Base-by-base conservation (phyloP, 2,329 filamentous ascomycete genomes). In the Fusarium buharicum region DNA sequence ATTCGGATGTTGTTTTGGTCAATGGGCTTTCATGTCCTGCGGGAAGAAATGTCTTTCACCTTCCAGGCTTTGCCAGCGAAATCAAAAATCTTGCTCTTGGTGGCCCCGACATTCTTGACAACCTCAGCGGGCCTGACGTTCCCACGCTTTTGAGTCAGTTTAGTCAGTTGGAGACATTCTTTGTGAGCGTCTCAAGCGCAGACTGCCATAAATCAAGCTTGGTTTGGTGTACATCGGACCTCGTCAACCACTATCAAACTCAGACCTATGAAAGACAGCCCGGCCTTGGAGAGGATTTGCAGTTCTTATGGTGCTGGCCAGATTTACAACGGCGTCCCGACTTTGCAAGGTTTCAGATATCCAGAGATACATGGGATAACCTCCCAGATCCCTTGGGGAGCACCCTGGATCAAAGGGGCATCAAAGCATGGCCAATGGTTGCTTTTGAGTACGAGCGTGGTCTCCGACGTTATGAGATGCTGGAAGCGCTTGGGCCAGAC, bases 231-330 rank as follows among this genome's bases (percentile, higher is more conserved):
- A 71, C 61, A 1, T 73, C 75, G 0, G 67, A 75, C 2, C 54
- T 66, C 3, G 58, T 71, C 4, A 70, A 74, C 12, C 64, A 54
- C 2, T 73, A 75, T 33, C 52, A 62, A 34, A 52, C 71, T 2
- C 64, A 73, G 33, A 70, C 71, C 4, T 59, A 65, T 2, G 73
- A 74, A 20, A 66, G 60, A 10, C 45, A 67, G 8, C 44, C 59
- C 6, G 71, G 69, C 0, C 20, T 69, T 0, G 70, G 69, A n/a
- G 70, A 72, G 9, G 61, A 73, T 9, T 24, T 70, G 9, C 49
- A 68, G 16, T 64, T 65, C 13, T 6, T 74, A 4, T 69, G 69
- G 49, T 74, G 70, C 20, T 78, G 75, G 74, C 77, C 77, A 0
- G 69, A 79, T 22, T 24, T 71, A 1, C 64, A 70, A 4, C 59